A percentile compares a stretch with the other conserved stretches of the same genome.
Conservation (phyloP, 140 eudicot genomes). For the Ambrosia hybrid region DNA sequence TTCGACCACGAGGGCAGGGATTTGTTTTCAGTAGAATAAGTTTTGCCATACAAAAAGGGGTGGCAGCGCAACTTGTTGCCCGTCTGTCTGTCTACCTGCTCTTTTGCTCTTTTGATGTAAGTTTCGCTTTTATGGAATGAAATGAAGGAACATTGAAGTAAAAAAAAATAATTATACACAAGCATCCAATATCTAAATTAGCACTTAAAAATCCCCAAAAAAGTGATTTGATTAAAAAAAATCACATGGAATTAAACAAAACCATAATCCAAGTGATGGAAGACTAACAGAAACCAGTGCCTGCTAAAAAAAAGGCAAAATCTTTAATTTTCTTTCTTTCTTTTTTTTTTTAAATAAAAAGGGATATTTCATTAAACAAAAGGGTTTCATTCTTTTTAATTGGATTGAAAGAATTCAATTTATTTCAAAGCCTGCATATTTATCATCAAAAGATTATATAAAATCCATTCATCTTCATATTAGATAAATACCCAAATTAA, state of each 20-base stretch:
- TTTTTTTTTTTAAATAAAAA: too few species aligned
- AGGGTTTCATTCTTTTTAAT: too few species aligned
- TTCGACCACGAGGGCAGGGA: too few species aligned
- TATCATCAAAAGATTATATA: slow-evolving; percentile 4
- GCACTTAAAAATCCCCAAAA: neutral
- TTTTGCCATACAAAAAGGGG: too few species aligned
- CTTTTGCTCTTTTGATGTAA: too few species aligned
- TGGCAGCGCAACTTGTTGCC: too few species aligned
- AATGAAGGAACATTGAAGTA: too few species aligned
- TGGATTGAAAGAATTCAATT: neutral
- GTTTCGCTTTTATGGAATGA: too few species aligned
- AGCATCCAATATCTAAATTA: neutral
- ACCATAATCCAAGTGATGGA: neutral
- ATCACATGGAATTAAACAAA: slow-evolving; percentile 13
- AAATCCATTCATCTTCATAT: neutral
- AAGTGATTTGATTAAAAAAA: neutral
- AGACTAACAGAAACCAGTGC: neutral
- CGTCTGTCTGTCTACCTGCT: too few species aligned
- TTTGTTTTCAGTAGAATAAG: too few species aligned
- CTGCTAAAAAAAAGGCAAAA: neutral
- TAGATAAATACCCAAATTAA: neutral
- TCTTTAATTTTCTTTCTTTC: neutral
- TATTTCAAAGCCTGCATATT: neutral
- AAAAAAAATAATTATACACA: neutral
- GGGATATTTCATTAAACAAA: too few species aligned